phyloP scores from a whole-genome alignment of 75 land plant species.

The Pinus taeda region DNA sequence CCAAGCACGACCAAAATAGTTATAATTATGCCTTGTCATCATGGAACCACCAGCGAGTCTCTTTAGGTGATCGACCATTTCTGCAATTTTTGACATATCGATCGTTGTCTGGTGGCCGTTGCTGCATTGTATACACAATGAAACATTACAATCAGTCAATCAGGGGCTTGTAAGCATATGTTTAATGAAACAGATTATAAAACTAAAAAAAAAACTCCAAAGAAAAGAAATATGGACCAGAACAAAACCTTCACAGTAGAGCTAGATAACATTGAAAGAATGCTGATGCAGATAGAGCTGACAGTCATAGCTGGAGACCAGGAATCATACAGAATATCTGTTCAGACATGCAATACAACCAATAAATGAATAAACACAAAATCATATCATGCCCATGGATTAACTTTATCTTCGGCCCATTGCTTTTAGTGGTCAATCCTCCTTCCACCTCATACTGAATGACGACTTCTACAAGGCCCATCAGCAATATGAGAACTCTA shows the following conservation, averaged over 20 bases:
- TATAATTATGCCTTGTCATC: constrained; percentile 66
- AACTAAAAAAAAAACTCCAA: no score
- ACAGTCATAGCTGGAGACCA: constrained; percentile 99
- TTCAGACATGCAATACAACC: not conserved
- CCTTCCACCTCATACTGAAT: not conserved
- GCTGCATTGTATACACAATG: constrained; percentile 31
- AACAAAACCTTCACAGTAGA: constrained; percentile 76
- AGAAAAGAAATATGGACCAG: no score
- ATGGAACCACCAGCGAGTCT: constrained; percentile 99
- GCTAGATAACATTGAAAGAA: constrained; percentile 96
- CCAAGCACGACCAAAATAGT: no score
- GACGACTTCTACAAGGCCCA: not conserved
- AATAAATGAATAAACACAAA: not conserved
- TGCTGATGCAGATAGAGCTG: constrained; percentile 95
- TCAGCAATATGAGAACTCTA: not conserved
- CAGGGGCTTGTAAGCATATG: no score
- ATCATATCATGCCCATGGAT: no score
- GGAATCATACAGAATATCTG: constrained; percentile 95
- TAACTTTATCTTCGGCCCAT: not conserved
- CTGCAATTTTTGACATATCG: constrained; percentile 90
- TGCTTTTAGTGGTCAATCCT: not conserved
- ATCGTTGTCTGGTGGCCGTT: constrained; percentile 95
- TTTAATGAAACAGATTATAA: no score
- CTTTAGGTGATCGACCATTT: constrained; percentile 95
- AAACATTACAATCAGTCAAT: no score